Evolutionary conservation across 371 early-diverging fungal genomes (phyloP).

Genomic region (Furculomyces boomerangus): DNA sequence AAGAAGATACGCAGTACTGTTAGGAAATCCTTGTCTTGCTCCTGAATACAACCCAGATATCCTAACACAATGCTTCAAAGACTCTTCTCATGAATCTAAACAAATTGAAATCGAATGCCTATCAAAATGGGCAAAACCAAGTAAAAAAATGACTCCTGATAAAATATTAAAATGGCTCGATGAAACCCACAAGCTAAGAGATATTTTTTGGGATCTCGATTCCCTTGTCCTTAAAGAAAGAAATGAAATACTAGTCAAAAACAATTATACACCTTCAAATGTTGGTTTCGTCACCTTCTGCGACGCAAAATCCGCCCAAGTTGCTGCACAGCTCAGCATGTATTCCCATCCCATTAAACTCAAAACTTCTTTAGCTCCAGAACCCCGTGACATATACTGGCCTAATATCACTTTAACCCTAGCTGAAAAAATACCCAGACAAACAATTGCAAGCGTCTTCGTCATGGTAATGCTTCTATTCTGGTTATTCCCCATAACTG

Average conservation of each 20-base stretch:
- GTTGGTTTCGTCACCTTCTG: slow-evolving; percentile 64
- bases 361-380: slow-evolving; percentile 62
- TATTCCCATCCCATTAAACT: slow-evolving; percentile 47
- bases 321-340: slow-evolving; percentile 39
- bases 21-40: slow-evolving; percentile 25
- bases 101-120: slow-evolving; percentile 9
- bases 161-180: neutral
- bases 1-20: slow-evolving; percentile 12
- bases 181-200: neutral
- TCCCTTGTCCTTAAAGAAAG: neutral
- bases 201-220: neutral
- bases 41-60: slow-evolving; percentile 17
- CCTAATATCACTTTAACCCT: slow-evolving; percentile 37
- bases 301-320: slow-evolving; percentile 35
- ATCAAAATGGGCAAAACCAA: slow-evolving; percentile 10
- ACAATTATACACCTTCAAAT: slow-evolving; percentile 11
- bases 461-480: slow-evolving; percentile 16
- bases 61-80: slow-evolving; percentile 7
- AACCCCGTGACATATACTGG: slow-evolving; percentile 85
- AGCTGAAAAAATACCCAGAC: slow-evolving; percentile 7
- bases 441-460: slow-evolving; percentile 6
- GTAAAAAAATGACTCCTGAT: neutral
- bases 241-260: slow-evolving; percentile 5
- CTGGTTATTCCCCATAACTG: slow-evolving; percentile 22
- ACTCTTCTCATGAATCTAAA: slow-evolving; percentile 5